These are phyloP conservation scores for Syncephalis plumigaleata DNA, from an alignment of 371 early-diverging fungal species.

Conservation along the genomic window DNA sequence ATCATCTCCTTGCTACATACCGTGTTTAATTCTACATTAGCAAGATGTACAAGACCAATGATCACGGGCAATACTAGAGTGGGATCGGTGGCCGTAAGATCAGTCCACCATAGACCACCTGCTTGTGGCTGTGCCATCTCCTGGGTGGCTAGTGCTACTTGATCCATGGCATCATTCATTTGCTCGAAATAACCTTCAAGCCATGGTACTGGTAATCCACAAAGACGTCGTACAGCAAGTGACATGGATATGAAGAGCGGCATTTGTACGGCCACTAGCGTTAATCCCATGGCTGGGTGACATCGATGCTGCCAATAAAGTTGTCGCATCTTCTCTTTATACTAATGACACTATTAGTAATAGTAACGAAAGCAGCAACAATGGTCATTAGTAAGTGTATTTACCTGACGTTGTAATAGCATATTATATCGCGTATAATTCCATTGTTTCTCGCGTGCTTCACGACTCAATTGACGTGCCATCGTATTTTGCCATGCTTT, in stretches of 20 bases:
- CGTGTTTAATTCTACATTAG: slow-evolving; percentile 48
- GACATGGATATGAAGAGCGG: slow-evolving; percentile 59
- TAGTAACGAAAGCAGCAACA: background rate
- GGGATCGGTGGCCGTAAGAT: slow-evolving; percentile 49
- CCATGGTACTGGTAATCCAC: slow-evolving; percentile 38
- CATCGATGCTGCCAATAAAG: slow-evolving; percentile 42
- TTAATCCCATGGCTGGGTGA: slow-evolving; percentile 35
- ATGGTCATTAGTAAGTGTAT: too few relatives aligned
- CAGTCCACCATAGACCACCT: slow-evolving; percentile 46
- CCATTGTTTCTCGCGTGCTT: slow-evolving; percentile 18
- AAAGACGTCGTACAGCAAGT: slow-evolving; percentile 43
- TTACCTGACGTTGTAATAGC: slow-evolving; percentile 28
- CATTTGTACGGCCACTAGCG: slow-evolving; percentile 54
- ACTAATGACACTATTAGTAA: slow-evolving; percentile 14
- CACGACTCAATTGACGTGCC: slow-evolving; percentile 21
- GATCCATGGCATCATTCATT: slow-evolving; percentile 10
- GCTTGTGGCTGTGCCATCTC: slow-evolving; percentile 16
- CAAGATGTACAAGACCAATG: slow-evolving; percentile 41
- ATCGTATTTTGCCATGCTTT: slow-evolving; percentile 42
- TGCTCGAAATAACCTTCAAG: slow-evolving; percentile 8
- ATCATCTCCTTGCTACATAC: background rate
- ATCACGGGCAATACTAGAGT: slow-evolving; percentile 50
- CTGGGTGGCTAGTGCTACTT: slow-evolving; percentile 25
- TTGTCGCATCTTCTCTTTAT: slow-evolving; percentile 26
- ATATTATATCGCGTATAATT: slow-evolving; percentile 23